Conservation (phyloP, 164 flowering plant genomes). For the Magnolia kwangsiensis region DNA sequence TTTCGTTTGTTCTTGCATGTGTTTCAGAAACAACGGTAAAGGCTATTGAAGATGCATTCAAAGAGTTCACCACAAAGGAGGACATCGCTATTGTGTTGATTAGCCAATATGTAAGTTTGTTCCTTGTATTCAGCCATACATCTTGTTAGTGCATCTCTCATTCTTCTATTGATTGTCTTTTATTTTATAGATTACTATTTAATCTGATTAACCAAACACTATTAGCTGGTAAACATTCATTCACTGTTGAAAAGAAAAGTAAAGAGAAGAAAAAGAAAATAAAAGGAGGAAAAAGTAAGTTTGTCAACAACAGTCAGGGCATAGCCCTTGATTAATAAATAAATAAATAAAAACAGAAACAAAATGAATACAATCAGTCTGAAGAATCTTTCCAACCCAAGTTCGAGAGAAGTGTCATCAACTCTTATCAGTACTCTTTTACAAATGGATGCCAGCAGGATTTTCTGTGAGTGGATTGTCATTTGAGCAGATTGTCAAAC, state of each 20-base stretch:
- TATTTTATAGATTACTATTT: neutral
- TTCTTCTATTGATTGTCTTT: neutral
- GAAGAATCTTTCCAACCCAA: too few species aligned
- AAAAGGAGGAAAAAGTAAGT: too few species aligned
- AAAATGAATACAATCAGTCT: too few species aligned
- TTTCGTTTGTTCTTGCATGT: neutral
- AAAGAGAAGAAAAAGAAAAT: too few species aligned
- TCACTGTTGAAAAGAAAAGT: neutral
- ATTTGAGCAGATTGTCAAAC: too few species aligned
- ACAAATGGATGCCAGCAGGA: too few species aligned
- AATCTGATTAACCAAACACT: neutral
- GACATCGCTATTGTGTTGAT: constrained; percentile 88
- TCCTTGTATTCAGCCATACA: neutral
- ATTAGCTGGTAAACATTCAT: neutral
- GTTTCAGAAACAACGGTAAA: constrained; percentile 83
- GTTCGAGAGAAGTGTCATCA: too few species aligned
- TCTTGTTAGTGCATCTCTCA: neutral
- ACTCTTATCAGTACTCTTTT: too few species aligned
- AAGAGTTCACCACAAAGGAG: constrained; percentile 87
- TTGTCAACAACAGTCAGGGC: too few species aligned
- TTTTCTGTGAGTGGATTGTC: too few species aligned
- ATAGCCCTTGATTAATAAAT: too few species aligned
- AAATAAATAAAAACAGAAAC: too few species aligned
- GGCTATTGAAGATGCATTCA: constrained; percentile 92
- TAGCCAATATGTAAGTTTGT: constrained; percentile 87